phyloP scores from a whole-genome alignment of 2,329 filamentous ascomycete genomes.

The Aurifilum marmelostoma region DNA sequence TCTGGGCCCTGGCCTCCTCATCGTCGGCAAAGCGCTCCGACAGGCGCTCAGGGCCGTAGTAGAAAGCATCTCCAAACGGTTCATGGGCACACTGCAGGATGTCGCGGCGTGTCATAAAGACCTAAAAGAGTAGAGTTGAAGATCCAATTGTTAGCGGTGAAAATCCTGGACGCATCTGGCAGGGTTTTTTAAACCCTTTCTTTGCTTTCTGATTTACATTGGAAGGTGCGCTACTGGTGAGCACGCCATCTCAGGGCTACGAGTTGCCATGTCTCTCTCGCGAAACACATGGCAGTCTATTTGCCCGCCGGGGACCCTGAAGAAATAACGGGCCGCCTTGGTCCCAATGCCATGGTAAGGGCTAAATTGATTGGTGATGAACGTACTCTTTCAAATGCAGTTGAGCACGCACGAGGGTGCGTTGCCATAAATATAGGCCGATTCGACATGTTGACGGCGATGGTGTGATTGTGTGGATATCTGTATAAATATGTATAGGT shows the following conservation, averaged over 20 bases:
- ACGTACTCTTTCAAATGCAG: conserved; percentile 90
- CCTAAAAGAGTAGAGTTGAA: conserved; percentile 53
- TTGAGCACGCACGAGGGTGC: conserved; percentile 93
- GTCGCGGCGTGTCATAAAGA: conserved; percentile 93
- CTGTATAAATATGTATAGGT: background rate
- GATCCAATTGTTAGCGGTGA: conserved; percentile 4
- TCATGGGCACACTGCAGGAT: conserved; percentile 86
- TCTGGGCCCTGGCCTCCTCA: conserved; percentile 54
- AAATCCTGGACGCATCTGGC: background rate
- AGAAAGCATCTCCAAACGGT: conserved; percentile 95
- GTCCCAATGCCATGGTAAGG: conserved; percentile 16
- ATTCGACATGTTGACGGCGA: conserved; percentile 62
- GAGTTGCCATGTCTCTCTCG: conserved; percentile 17
- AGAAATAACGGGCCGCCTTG: conserved; percentile 15
- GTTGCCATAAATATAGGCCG: conserved; percentile 92
- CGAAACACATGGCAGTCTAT: conserved; percentile 4
- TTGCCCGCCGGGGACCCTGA: conserved; percentile 19
- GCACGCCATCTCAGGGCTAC: conserved; percentile 27
- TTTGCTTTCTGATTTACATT: background rate
- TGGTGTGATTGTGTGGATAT: conserved; percentile 24
- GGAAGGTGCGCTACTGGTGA: conserved; percentile 21
- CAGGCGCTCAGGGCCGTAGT: conserved; percentile 90
- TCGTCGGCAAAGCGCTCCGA: conserved; percentile 78
- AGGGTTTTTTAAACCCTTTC: no score
- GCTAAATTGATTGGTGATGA: conserved; percentile 9